Evolutionary conservation across 2,329 filamentous ascomycete species (phyloP), one percentile per base, ranked within the genome.

Genomic region (Biscogniauxia mediterranea): DNA sequence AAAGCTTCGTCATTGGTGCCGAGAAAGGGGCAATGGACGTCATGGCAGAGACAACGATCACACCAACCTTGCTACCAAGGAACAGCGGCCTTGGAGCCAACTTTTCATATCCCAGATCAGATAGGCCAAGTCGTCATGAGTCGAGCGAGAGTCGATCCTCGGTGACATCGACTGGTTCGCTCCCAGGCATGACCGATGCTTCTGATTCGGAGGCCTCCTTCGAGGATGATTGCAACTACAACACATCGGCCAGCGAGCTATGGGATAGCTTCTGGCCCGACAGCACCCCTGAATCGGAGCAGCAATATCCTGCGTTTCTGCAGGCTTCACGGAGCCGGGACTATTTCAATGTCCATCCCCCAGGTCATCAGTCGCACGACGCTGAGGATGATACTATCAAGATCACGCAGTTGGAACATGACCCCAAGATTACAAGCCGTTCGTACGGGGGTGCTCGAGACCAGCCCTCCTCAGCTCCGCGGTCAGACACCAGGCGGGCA

Each of bases 261-360:
- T 85, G 82, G 82, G 80, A 84, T 66, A 80, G 74, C 57, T 85
- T 83, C 68, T 83, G 81, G 81, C 73, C 64, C 9, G 66, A 68
- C 7, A 67, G 59, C 42, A 46, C 51, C 49, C 32, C 28, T 32
- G 58, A 51, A 32, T 57, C 65, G 15, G 62, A 64, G 23, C 63
- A 69, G 55, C 60, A 68, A 15, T 64, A 70, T 28, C 64, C 63
- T 13, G 63, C 65, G 20, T 60, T 65, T 6, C 55, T 68, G 28
- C 63, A 61, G 20, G 55, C 66, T 20, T 59, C 61, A 21, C 60
- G 57, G 26, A 59, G 54, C n/a, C 61, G 61, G 1, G 66, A 69
- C 28, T 68, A 66, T 42, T 66, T 70, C 56, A 61, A 63, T 15
- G 55, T 65, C 38, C 58, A 59, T 26, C 55, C 66, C 55, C 23